Evolutionary conservation across 2,329 filamentous ascomycete species (phyloP), one percentile per base, ranked within the genome.

Genomic region (Paradendryphiella salina): DNA sequence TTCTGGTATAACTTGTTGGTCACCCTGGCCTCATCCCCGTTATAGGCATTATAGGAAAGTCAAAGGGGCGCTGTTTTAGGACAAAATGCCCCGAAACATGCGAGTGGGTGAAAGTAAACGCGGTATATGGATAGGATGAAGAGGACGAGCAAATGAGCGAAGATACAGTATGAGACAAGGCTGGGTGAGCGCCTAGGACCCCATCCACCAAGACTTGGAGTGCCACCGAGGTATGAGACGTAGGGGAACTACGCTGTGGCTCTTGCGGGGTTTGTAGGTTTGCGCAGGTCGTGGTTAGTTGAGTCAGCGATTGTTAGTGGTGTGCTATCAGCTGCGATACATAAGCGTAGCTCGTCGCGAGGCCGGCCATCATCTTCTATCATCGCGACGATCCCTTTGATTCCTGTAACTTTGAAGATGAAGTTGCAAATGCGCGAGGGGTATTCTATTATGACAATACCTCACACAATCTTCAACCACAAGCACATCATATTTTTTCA

Each of bases 31-130:
- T 66, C 63, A 31, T 69, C 59, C 14, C 65, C 67, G 28, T 64
- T 37, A n/a, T 69, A 67, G 20, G 64, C 56, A 36, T 67, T 62
- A 21, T 67, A 65, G 36, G 67, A 39, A 9, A 69, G 63, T 59
- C 66, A 70, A 17, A 67, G 42, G 1, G 61, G 61, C 1, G 62
- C 62, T 1, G 56, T 15, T 26, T 59, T 66, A n/a, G 66, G 46
- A 1, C 63, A 14, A 62, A 8, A 2, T 65, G 65, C 0, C 67
- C 67, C 1, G 65, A 63, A 5, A 69, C 60, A 15, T 59, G 51
- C 3, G 60, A 65, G 54, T 1, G 63, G 63, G 35, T 68, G 65
- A 9, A 66, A 42, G 40, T 55, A 61, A 36, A 63, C 10, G 20
- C 64, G 61, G 39, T 64, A 64, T n/a, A 66, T 15, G 1, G 54